phyloP scores from a whole-genome alignment of 176 grass and related monocot genomes.

The Aegilops longissima region DNA sequence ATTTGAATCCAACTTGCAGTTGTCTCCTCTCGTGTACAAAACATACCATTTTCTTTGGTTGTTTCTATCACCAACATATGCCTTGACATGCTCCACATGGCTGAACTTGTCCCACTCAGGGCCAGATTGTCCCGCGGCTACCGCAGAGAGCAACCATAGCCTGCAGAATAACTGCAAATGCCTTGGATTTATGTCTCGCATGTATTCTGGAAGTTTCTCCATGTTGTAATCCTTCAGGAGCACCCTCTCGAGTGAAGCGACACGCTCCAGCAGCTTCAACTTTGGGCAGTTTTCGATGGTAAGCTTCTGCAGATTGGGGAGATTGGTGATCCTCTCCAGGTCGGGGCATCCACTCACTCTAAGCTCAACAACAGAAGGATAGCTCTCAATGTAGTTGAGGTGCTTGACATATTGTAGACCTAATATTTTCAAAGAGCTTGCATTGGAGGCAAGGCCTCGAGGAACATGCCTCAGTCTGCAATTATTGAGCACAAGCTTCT shows the following conservation, averaged over 20 bases:
- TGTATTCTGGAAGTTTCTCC: neutral
- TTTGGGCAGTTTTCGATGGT: rapidly evolving
- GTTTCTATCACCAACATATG: neutral
- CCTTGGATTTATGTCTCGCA: neutral
- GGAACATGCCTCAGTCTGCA: conserved; percentile 4
- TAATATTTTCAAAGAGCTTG: neutral
- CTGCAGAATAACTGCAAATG: neutral
- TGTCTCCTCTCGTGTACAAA: neutral
- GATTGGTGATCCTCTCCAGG: neutral
- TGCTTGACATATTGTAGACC: rapidly evolving
- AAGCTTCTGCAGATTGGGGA: neutral
- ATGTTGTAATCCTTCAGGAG: neutral
- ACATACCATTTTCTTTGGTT: neutral
- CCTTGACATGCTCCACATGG: neutral
- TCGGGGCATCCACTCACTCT: rapidly evolving
- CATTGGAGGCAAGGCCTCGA: neutral
- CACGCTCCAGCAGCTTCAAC: neutral
- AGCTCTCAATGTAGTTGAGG: neutral
- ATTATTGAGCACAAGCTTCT: neutral
- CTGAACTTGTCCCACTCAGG: neutral
- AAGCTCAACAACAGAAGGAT: neutral
- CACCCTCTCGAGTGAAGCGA: neutral
- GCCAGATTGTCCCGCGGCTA: neutral
- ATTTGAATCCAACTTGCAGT: neutral
- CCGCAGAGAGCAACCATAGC: neutral